Conservation (phyloP, 192 early-diverging fungal species). For the Phycomyces blakesleeanus region DNA sequence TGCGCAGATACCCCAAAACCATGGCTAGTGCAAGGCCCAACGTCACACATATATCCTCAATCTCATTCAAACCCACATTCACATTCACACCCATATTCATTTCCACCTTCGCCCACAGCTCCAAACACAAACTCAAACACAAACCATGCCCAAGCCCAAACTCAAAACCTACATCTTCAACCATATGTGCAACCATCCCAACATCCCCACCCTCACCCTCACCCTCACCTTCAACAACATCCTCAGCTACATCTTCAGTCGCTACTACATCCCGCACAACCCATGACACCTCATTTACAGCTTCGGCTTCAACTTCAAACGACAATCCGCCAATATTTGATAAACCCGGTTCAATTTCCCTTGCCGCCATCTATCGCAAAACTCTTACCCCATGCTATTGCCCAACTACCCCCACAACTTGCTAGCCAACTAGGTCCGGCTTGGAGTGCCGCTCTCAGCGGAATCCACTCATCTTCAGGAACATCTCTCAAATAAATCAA, state of each 20-base stretch:
- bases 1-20: too few species aligned
- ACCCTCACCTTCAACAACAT: too few species aligned
- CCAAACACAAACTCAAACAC: too few species aligned
- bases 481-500: too few species aligned
- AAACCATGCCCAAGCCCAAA: too few species aligned
- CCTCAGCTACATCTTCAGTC: too few species aligned
- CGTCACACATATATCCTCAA: not conserved
- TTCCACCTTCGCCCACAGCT: not conserved
- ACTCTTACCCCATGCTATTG: slow-evolving; percentile 31
- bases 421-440: slow-evolving; percentile 6
- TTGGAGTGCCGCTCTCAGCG: not conserved
- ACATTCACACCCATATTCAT: not conserved
- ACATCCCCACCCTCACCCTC: too few species aligned
- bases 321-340: slow-evolving; percentile 31
- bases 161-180: too few species aligned
- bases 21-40: not conserved
- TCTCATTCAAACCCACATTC: not conserved
- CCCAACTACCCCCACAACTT: slow-evolving; percentile 27
- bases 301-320: slow-evolving; percentile 29
- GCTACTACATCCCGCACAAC: too few species aligned
- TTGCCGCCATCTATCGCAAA: slow-evolving; percentile 29
- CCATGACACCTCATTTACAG: slow-evolving; percentile 7
- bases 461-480: not conserved
- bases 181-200: too few species aligned
- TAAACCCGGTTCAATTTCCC: slow-evolving; percentile 25